These are phyloP conservation scores for Parachaetomium inaequale DNA, from an alignment of 495 filamentous ascomycete genomes.

Conservation along the genomic window DNA sequence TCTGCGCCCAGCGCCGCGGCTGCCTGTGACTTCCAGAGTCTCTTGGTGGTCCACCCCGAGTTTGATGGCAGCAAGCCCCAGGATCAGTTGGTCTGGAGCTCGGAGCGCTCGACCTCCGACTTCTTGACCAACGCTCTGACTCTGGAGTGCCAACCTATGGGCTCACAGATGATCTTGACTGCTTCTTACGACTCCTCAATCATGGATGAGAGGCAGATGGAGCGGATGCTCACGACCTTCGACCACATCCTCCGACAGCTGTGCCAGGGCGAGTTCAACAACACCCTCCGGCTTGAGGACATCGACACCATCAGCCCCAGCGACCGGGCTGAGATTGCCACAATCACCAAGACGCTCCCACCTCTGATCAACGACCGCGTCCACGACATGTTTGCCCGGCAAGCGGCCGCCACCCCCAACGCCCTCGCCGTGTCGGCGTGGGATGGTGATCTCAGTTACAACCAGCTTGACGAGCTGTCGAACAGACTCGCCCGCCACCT, in stretches of 20 bases:
- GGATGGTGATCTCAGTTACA: constrained; percentile 59
- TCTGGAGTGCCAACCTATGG: constrained; percentile 10
- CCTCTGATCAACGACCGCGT: constrained; percentile 28
- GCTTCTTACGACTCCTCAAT: constrained; percentile 15
- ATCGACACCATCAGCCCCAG: constrained; percentile 12
- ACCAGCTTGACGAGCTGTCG: constrained; percentile 40
- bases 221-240: constrained; percentile 7
- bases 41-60: constrained; percentile 38
- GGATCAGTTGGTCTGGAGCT: not conserved
- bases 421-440: constrained; percentile 41
- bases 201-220: constrained; percentile 12
- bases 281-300: constrained; percentile 5
- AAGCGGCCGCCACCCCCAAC: constrained; percentile 28
- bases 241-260: constrained; percentile 7
- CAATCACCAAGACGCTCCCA: not conserved
- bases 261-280: constrained; percentile 9
- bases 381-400: constrained; percentile 39
- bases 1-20: constrained; percentile 25
- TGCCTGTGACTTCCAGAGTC: constrained; percentile 39
- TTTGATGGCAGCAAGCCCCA: not conserved
- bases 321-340: constrained; percentile 3
- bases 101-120: constrained; percentile 13
- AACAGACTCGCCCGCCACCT: constrained; percentile 41
- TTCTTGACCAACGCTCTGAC: constrained; percentile 13
- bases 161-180: not conserved